A percentile compares a stretch with the other conserved stretches of the same genome.
Conservation (phyloP, 73 alveolate genomes). For the Durusdinium trenchii region DNA sequence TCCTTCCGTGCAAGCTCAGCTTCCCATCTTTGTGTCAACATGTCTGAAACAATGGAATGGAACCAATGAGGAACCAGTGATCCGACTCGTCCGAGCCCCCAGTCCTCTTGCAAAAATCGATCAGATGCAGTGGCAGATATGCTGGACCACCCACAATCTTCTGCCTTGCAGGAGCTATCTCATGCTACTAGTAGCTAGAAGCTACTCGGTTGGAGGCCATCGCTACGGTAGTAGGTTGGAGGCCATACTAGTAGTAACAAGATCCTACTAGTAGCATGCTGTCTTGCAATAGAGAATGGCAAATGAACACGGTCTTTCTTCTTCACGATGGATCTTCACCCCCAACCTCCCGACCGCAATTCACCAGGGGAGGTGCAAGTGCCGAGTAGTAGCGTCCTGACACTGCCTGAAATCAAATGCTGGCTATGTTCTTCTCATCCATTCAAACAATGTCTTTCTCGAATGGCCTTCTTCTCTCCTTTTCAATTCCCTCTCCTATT, state of each 20-base stretch:
- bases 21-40: neutral
- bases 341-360: conserved; percentile 55
- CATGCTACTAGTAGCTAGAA: neutral
- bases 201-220: too few relatives aligned
- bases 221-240: too few relatives aligned
- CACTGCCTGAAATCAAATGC: conserved; percentile 66
- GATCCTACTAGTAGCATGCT: neutral
- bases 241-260: too few relatives aligned
- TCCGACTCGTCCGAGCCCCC: neutral
- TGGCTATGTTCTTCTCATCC: too few relatives aligned
- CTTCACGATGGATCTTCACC: neutral
- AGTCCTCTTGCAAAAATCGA: conserved; percentile 78
- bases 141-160: conserved; percentile 69
- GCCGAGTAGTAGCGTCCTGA: conserved; percentile 86
- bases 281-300: too few relatives aligned
- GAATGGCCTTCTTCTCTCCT: neutral
- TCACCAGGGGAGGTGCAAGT: conserved; percentile 62
- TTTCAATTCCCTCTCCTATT: neutral
- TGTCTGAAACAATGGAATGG: too few relatives aligned
- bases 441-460: too few relatives aligned
- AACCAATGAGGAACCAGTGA: too few relatives aligned
- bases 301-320: too few relatives aligned
- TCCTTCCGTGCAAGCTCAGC: neutral
- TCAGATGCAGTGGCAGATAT: conserved; percentile 46
- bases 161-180: conserved; percentile 30